These are phyloP conservation scores for Abortiporus biennis DNA, from an alignment of 1,284 basidiomycete genomes.

Conservation along the genomic window DNA sequence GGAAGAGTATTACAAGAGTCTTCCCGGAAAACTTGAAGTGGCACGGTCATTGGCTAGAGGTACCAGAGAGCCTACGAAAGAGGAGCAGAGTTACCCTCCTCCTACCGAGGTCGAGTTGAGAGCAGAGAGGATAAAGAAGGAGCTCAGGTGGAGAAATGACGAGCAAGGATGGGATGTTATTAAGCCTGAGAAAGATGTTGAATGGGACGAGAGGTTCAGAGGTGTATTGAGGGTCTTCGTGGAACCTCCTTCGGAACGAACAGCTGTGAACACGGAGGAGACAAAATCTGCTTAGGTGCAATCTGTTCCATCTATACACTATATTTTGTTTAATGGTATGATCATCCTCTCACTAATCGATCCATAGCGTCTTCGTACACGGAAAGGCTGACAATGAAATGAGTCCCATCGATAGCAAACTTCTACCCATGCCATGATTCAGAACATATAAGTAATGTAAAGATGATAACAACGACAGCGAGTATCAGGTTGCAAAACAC, in stretches of 20 bases:
- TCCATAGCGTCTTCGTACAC: no score
- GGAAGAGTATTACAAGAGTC: slow-evolving; percentile 71
- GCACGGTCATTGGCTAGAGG: slow-evolving; percentile 77
- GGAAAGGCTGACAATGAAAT: no score
- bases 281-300: slow-evolving; percentile 6
- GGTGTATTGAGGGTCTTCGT: slow-evolving; percentile 63
- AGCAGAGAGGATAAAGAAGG: slow-evolving; percentile 81
- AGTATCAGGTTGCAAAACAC: no score
- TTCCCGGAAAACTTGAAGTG: slow-evolving; percentile 64
- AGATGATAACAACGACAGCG: no score
- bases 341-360: no score
- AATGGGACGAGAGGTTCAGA: slow-evolving; percentile 75
- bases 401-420: no score
- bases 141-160: slow-evolving; percentile 77
- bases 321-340: no score
- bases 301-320: no score
- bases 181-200: slow-evolving; percentile 51
- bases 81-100: slow-evolving; percentile 78
- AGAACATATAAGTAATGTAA: no score
- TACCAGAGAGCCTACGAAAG: slow-evolving; percentile 79
- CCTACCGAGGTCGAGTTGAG: slow-evolving; percentile 84
- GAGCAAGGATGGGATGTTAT: slow-evolving; percentile 77
- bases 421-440: no score
- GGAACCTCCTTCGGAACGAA: slow-evolving; percentile 25
- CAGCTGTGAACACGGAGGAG: slow-evolving; percentile 6